phyloP scores from a whole-genome alignment of 768 basidiomycete genomes.

The Fomitopsis serialis region DNA sequence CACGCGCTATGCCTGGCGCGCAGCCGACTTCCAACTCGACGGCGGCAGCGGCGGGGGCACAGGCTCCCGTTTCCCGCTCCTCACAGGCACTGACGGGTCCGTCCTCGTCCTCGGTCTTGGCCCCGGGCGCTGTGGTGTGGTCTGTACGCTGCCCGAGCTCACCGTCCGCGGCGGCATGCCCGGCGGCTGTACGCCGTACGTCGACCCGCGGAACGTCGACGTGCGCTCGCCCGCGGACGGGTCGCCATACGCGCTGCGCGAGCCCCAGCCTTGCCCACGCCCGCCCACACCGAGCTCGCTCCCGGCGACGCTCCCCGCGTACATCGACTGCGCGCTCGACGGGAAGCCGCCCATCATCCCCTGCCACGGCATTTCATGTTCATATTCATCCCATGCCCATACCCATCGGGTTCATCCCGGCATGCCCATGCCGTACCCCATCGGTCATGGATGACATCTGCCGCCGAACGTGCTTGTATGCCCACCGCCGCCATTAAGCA shows the following conservation, averaged over 20 bases:
- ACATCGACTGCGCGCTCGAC: constrained; percentile 46
- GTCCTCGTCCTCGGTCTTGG: constrained; percentile 26
- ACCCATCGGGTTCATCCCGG: constrained; percentile 24
- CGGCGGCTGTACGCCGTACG: constrained; percentile 3
- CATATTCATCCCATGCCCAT: constrained; percentile 22
- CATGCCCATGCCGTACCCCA: constrained; percentile 34
- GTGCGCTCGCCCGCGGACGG: constrained; percentile 24
- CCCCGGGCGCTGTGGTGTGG: constrained; percentile 11
- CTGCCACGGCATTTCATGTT: constrained; percentile 21
- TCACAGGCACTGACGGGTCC: constrained; percentile 17
- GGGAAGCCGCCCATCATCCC: constrained; percentile 49
- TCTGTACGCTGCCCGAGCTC: constrained; percentile 8
- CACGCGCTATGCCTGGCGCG: constrained; percentile 8
- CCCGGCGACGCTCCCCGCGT: constrained; percentile 63
- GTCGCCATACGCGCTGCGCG: constrained; percentile 71
- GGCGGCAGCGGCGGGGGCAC: constrained; percentile 30
- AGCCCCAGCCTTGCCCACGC: constrained; percentile 38
- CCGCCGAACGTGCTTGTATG: constrained; percentile 25
- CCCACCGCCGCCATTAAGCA: constrained; percentile 37
- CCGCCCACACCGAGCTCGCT: constrained; percentile 28
- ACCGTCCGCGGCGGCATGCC: constrained; percentile 8
- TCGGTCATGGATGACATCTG: constrained; percentile 7
- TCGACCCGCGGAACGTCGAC: constrained; percentile 17
- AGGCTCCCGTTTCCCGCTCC: constrained; percentile 8
- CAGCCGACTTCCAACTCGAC: constrained; percentile 27